Evolutionary conservation across 2,329 filamentous ascomycete species (phyloP).

Genomic region (Cryphonectria naterciae): DNA sequence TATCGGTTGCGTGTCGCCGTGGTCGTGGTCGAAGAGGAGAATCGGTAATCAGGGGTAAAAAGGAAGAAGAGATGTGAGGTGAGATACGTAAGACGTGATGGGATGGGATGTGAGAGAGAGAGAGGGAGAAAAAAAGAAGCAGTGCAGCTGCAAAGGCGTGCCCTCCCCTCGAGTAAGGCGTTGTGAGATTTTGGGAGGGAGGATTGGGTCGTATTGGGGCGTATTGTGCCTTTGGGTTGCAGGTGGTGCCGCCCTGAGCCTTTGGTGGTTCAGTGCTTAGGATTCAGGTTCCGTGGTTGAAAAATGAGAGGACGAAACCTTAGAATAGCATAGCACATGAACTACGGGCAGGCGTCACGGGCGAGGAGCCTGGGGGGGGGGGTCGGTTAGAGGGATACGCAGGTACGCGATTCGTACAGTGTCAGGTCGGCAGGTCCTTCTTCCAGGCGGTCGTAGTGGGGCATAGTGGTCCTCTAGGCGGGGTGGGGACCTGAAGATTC

Average conservation of each 20-base stretch:
- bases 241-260: not conserved
- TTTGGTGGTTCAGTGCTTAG: not conserved
- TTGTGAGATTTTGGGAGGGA: slow-evolving; percentile 16
- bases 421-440: not conserved
- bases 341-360: not conserved
- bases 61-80: not conserved
- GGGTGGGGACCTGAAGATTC: not conserved
- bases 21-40: not conserved
- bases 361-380: not conserved
- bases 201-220: not conserved
- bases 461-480: not conserved
- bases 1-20: not conserved
- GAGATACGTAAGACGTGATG: slow-evolving; percentile 4
- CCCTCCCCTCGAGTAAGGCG: not conserved
- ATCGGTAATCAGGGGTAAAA: slow-evolving; percentile 1
- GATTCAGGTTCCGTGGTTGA: not conserved
- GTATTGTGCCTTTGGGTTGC: not conserved
- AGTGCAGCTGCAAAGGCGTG: not conserved
- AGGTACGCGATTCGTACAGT: not conserved
- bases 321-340: slow-evolving; percentile 1
- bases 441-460: not conserved
- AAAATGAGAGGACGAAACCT: slow-evolving; percentile 9
- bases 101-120: too few relatives aligned
- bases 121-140: not conserved
- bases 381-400: not conserved